A percentile compares a stretch with the other conserved stretches of the same genome.
phyloP scores from a whole-genome alignment of 371 early-diverging fungal species.

The Lichtheimia ornata region DNA sequence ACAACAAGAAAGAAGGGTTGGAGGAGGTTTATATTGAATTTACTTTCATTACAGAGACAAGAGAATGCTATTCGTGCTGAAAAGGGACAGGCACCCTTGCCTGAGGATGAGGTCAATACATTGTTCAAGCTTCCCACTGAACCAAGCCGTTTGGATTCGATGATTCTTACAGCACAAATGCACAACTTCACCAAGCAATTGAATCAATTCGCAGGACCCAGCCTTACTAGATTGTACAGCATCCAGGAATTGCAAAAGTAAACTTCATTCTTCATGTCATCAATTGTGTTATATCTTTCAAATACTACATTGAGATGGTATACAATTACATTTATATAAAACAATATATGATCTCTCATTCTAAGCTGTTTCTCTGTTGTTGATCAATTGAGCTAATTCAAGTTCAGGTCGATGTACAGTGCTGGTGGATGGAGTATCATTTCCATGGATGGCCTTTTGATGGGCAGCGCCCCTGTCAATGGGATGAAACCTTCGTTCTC shows the following conservation, averaged over 20 bases:
- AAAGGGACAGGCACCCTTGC: conserved; percentile 73
- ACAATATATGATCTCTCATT: no score
- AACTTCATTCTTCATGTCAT: no score
- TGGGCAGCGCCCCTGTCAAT: neutral
- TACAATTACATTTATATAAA: no score
- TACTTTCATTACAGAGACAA: conserved; percentile 51
- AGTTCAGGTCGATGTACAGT: no score
- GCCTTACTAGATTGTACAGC: conserved; percentile 81
- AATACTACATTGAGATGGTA: no score
- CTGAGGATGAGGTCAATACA: conserved; percentile 77
- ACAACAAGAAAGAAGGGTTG: neutral
- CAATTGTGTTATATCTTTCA: no score
- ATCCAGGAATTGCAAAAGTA: conserved; percentile 79
- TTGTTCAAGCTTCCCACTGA: conserved; percentile 78
- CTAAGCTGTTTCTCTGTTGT: no score
- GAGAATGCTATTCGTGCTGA: conserved; percentile 82
- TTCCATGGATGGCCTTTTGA: no score
- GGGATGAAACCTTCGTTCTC: conserved; percentile 3
- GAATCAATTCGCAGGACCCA: conserved; percentile 88
- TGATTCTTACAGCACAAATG: conserved; percentile 88
- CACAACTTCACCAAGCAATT: conserved; percentile 91
- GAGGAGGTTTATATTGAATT: neutral
- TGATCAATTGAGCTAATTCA: no score
- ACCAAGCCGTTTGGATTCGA: conserved; percentile 87
- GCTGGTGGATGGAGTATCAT: no score